Evolutionary conservation across 2,329 filamentous ascomycete species (phyloP).

Genomic region (Karstenula rhodostoma): DNA sequence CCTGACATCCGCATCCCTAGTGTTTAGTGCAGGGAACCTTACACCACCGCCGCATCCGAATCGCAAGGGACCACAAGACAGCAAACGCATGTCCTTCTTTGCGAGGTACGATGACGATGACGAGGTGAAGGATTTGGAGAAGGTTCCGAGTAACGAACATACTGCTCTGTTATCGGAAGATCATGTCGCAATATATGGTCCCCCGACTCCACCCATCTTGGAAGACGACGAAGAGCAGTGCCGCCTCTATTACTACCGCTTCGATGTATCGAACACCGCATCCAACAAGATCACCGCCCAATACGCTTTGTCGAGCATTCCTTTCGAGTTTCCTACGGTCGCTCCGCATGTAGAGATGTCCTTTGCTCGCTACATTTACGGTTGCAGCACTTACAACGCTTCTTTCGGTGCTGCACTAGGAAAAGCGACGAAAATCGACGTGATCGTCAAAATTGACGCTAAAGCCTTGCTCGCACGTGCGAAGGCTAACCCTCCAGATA

Average conservation of each 20-base stretch:
- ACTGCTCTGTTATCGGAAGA: neutral
- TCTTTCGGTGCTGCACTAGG: constrained; percentile 69
- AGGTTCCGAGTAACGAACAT: constrained; percentile 27
- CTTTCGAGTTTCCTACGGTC: constrained; percentile 73
- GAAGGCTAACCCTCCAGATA: constrained; percentile 53
- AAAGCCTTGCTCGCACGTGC: constrained; percentile 63
- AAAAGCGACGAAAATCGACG: constrained; percentile 71
- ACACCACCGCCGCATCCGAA: constrained; percentile 56
- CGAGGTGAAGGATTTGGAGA: constrained; percentile 33
- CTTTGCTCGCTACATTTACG: constrained; percentile 69
- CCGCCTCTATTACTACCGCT: constrained; percentile 73
- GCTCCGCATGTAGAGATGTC: constrained; percentile 65
- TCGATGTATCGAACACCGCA: constrained; percentile 54
- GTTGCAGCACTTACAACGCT: constrained; percentile 67
- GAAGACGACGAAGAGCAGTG: constrained; percentile 69
- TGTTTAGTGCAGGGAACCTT: constrained; percentile 72
- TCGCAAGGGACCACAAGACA: constrained; percentile 15
- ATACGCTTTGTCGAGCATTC: constrained; percentile 70
- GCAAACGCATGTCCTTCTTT: constrained; percentile 56
- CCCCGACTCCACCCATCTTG: constrained; percentile 32
- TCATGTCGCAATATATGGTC: constrained; percentile 16
- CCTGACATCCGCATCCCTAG: constrained; percentile 69
- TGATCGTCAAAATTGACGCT: constrained; percentile 69
- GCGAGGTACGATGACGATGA: constrained; percentile 52
- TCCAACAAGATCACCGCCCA: constrained; percentile 63